Evolutionary conservation across 768 basidiomycete species (phyloP).

Genomic region (Lanmaoa rubissima): DNA sequence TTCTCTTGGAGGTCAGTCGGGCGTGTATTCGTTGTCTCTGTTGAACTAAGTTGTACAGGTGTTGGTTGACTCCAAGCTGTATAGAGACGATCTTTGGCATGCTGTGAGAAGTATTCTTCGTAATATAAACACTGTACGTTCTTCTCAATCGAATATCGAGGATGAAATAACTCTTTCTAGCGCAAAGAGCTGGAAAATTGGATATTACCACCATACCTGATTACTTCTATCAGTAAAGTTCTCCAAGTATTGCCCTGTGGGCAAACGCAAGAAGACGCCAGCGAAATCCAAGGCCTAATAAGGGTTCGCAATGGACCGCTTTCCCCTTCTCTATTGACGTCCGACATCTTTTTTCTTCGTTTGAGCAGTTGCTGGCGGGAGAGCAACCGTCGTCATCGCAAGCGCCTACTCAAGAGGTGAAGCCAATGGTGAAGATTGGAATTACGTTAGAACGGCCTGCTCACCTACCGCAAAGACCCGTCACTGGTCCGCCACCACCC

Average conservation of each 20-base stretch:
- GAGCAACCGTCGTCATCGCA: conserved; percentile 20
- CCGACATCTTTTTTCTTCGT: conserved; percentile 40
- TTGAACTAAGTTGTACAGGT: conserved; percentile 11
- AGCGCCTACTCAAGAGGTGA: conserved; percentile 13
- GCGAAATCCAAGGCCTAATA: conserved; percentile 43
- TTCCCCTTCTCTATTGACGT: conserved; percentile 35
- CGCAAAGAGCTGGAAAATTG: conserved; percentile 43
- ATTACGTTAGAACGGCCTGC: conserved; percentile 20
- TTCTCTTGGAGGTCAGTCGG: conserved; percentile 44
- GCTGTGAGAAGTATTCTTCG: conserved; percentile 22
- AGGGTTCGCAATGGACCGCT: conserved; percentile 56
- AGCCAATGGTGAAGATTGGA: conserved; percentile 13
- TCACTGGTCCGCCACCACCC: conserved; percentile 8
- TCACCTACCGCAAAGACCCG: conserved; percentile 29
- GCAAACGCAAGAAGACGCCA: conserved; percentile 20
- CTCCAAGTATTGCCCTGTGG: conserved; percentile 25
- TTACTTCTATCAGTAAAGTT: conserved; percentile 34
- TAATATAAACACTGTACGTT: conserved; percentile 27
- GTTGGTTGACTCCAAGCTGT: conserved; percentile 26
- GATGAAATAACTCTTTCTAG: conserved; percentile 35
- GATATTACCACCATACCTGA: conserved; percentile 42
- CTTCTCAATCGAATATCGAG: conserved; percentile 1
- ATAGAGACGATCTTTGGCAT: conserved; percentile 23
- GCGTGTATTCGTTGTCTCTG: not conserved
- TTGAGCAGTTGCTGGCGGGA: conserved; percentile 43